Evolutionary conservation across 1,139 yeast species (phyloP), one percentile per base, ranked within the genome.

Genomic region (Yamadazyma epiphylla): DNA sequence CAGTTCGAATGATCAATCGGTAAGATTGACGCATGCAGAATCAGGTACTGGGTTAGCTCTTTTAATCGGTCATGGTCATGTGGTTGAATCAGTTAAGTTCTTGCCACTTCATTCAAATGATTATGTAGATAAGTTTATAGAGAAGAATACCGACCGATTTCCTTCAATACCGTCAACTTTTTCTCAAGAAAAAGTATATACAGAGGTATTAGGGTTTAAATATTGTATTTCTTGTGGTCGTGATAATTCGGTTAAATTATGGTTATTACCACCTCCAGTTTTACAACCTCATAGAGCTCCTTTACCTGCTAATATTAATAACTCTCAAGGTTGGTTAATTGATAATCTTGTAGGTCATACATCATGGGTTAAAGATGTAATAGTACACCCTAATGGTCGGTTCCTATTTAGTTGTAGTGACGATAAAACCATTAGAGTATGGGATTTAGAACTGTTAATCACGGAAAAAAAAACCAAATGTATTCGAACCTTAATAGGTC

Each of bases 141-240:
- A 58, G 13, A 55, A 54, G 19, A 59, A 65, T 41, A 32, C 46
- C 10, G 48, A 49, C 5, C 32, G 54, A 14, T 65, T 55, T 33
- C 64, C 70, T 11, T 43, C 52, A 24, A 54, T 68, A 5, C 65
- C 72, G n/a, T 37, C 43, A 7, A 60, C 55, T 9, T 32, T 65
- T 11, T 37, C 61, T 5, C 27, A 45, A 5, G 61, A 64, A 35
- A 45, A 50, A 1, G 30, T 53, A 2, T 54, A 51, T 28, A 60
- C 64, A 22, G 48, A 55, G 2, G 42, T 51, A 3, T 46, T 80
- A 14, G 83, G 82, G 0, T 80, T 66, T 54, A 80, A 79, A 46
- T 80, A 79, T 47, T 77, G 89, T 36, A 77, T 82, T 2, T 78
- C 95, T 6, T 88, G 84, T 13, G 87, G 94, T 3, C 68, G 97